Base-by-base conservation (phyloP, 2,329 filamentous ascomycete genomes). In the Rhexocercosporidium sp. region DNA sequence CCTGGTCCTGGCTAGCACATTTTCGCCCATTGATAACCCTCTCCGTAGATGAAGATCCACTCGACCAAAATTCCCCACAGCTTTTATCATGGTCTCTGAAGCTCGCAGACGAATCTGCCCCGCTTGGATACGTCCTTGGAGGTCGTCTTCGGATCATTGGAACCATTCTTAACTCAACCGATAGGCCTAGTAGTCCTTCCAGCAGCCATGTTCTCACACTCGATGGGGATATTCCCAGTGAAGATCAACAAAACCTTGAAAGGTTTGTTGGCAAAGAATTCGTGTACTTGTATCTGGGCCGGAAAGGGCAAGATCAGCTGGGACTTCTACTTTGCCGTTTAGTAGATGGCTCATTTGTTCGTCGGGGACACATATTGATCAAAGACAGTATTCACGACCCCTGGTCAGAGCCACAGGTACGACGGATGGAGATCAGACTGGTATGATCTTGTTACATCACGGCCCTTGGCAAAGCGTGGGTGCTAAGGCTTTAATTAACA, bases 1-100 rank as follows among this genome's bases (percentile, higher is more conserved):
- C 44, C 44, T 62, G 59, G 59, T 62, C 59, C 31, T 51, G 59
- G 44, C 59, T 51, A 47, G 59, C 59, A 31, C 59, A 46, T 31
- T 31, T 62, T 22, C 59, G 59, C 31, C 59, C 59, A 34, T 14
- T 62, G 29, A 29, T 44, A 18, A 31, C 46, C 6, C 41, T 51
- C 18, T 18, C 59, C 6, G 4, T 62, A 9, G 29, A 34, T 20
- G 16, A 62, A 51, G 16, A 37, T 44, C n/a, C 20, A 29, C 12
- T 27, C 2, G 56, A 59, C 56, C 14, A 18, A 3, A 18, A 29
- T 18, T 11, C 2, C 5, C n/a, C 39, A 16, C 3, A 27, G 20
- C 37, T 59, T 27, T 16, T 44, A n/a, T 41, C 34, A 25, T 44
- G 56, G 56, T 59, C 56, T 16, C 14, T 59, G 25, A 59, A 59